Evolutionary conservation across 495 filamentous ascomycete genomes (phyloP).

Genomic region (Hypoxylon crocopeplum): DNA sequence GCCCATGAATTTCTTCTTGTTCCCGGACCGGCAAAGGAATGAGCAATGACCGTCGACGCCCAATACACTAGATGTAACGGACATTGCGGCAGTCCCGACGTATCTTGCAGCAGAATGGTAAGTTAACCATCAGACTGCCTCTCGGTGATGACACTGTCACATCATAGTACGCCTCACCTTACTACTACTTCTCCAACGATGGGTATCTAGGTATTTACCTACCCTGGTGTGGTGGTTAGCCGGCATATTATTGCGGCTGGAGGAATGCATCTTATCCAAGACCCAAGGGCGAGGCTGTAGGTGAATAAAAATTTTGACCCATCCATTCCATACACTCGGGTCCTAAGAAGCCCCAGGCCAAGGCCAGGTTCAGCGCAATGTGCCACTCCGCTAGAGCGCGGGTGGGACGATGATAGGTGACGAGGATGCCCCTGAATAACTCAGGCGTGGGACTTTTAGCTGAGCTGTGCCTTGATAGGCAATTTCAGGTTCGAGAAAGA

Average conservation of each 20-base stretch:
- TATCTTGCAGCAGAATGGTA: conserved; percentile 22
- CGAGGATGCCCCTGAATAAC: conserved; percentile 40
- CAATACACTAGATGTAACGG: conserved; percentile 42
- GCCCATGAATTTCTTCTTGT: conserved; percentile 15
- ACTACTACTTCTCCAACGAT: background rate
- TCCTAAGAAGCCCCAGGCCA: conserved; percentile 15
- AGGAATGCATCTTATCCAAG: conserved; percentile 1
- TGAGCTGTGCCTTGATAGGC: conserved; percentile 32
- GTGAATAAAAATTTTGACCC: conserved; percentile 13
- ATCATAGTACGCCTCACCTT: conserved; percentile 6
- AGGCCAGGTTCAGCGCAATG: conserved; percentile 18
- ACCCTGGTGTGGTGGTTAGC: background rate
- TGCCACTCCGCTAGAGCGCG: conserved; percentile 23
- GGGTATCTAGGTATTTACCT: background rate
- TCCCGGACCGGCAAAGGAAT: conserved; percentile 1
- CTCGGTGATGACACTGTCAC: conserved; percentile 19
- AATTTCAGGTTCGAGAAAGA: conserved; percentile 17
- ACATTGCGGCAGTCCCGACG: conserved; percentile 35
- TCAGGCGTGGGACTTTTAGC: conserved; percentile 26
- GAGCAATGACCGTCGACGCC: conserved; percentile 27
- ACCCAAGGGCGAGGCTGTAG: conserved; percentile 12
- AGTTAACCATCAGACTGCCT: conserved; percentile 15
- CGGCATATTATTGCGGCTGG: conserved; percentile 10
- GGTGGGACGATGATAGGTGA: conserved; percentile 28
- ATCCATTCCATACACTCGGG: conserved; percentile 27